Conservation (phyloP, 192 early-diverging fungal species). For the Coemansia sp. region DNA sequence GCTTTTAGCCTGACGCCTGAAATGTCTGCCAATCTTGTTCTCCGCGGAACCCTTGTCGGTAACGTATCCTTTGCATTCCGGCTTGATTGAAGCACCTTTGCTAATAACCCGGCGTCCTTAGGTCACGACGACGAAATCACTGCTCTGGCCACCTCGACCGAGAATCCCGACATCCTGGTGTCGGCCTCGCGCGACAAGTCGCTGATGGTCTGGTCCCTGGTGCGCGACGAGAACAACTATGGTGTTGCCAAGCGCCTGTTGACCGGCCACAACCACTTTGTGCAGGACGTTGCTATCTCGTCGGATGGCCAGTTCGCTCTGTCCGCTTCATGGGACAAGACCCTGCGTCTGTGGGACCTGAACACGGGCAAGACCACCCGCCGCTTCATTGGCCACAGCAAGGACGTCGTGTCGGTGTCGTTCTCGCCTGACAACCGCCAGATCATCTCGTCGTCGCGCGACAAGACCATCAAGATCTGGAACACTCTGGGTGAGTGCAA, state of each 20-base stretch:
- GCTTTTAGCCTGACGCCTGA: not conserved
- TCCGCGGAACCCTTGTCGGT: conserved; percentile 54
- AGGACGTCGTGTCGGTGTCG: conserved; percentile 97
- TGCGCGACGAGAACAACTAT: conserved; percentile 90
- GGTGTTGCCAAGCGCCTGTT: conserved; percentile 88
- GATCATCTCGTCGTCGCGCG: conserved; percentile 97
- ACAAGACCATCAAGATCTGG: conserved; percentile 99
- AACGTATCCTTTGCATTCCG: conserved; percentile 18
- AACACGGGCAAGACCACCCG: conserved; percentile 93
- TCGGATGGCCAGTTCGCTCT: conserved; percentile 98
- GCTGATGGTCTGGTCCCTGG: conserved; percentile 96
- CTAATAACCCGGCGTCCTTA: conserved; percentile 7
- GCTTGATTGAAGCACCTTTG: not conserved
- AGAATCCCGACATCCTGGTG: conserved; percentile 95
- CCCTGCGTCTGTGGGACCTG: conserved; percentile 98
- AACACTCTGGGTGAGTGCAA: conserved; percentile 99
- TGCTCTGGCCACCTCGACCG: conserved; percentile 94
- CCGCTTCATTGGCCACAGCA: conserved; percentile 95
- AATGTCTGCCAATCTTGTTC: conserved; percentile 54
- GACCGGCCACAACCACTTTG: conserved; percentile 98
- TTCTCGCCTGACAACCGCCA: conserved; percentile 99
- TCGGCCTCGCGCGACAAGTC: conserved; percentile 99
- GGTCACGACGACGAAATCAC: conserved; percentile 92
- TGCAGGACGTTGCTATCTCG: conserved; percentile 97
- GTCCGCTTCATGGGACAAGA: conserved; percentile 99